Percentiles rank a stretch among this genome's conserved stretches.
These are phyloP conservation scores for Apocynum venetum DNA, from an alignment of 257 asterid species.

Conservation along the genomic window DNA sequence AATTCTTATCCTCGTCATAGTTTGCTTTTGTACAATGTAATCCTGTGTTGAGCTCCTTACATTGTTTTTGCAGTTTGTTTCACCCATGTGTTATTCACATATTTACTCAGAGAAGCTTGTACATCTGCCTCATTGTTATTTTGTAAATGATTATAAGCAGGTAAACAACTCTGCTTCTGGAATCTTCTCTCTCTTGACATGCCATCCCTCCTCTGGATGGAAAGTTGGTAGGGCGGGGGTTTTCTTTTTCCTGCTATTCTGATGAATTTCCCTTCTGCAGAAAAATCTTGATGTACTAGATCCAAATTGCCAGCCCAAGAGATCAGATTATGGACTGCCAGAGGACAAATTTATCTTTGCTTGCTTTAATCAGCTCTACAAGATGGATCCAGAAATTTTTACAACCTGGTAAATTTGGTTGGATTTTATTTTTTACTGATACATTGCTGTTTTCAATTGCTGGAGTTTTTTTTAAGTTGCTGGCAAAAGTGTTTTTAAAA, in stretches of 20 bases:
- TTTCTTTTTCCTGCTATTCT: conserved; percentile 6
- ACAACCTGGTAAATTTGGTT: conserved; percentile 54
- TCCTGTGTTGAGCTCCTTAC: neutral
- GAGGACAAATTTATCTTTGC: conserved; percentile 93
- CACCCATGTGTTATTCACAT: conserved; percentile 71
- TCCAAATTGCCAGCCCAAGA: conserved; percentile 65
- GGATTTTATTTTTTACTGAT: neutral
- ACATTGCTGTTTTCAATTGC: neutral
- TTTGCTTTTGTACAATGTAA: conserved; percentile 4
- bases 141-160: conserved; percentile 97
- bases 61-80: conserved; percentile 67
- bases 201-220: neutral
- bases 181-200: neutral
- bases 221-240: neutral
- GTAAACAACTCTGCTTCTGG: conserved; percentile 29
- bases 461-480: no score
- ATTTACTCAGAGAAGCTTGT: conserved; percentile 95
- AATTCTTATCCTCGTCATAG: neutral
- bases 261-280: conserved; percentile 29
- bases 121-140: conserved; percentile 95
- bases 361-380: conserved; percentile 98
- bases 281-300: conserved; percentile 93
- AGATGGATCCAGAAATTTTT: conserved; percentile 98
- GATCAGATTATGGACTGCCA: conserved; percentile 95
- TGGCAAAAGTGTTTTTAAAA: neutral